Conservation (phyloP, 768 basidiomycete species). For the Lactarius vividus region DNA sequence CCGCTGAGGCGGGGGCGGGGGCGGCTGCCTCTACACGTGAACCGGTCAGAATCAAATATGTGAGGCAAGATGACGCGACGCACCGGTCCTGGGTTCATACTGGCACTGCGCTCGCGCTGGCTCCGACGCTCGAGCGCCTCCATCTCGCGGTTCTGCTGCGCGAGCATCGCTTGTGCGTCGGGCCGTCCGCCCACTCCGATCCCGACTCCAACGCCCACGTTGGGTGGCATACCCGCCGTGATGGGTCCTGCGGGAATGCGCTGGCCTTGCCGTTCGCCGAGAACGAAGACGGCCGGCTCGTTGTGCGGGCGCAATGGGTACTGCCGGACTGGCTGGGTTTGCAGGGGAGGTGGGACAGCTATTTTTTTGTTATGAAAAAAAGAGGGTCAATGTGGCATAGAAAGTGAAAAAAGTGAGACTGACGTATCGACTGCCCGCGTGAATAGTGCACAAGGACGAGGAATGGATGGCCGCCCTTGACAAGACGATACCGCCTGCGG, state of each 20-base stretch:
- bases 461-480: conserved; percentile 69
- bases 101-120: conserved; percentile 40
- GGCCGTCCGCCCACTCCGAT: conserved; percentile 19
- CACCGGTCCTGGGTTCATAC: conserved; percentile 29
- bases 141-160: conserved; percentile 71
- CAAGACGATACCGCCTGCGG: conserved; percentile 67
- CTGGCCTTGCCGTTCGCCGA: conserved; percentile 71
- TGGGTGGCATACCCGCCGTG: conserved; percentile 16
- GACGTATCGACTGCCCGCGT: conserved; percentile 60
- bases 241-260: conserved; percentile 41
- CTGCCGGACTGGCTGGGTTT: conserved; percentile 59
- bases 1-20: conserved; percentile 22
- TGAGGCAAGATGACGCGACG: not conserved
- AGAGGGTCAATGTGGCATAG: not conserved
- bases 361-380: conserved; percentile 16
- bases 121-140: conserved; percentile 59
- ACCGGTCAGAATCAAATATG: not conserved
- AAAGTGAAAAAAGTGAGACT: conserved; percentile 33
- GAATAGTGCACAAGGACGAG: conserved; percentile 78
- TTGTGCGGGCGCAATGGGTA: conserved; percentile 69
- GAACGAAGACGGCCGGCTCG: conserved; percentile 66
- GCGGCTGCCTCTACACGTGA: conserved; percentile 2
- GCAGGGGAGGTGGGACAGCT: conserved; percentile 60
- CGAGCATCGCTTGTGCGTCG: conserved; percentile 61
- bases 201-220: conserved; percentile 9